Base-by-base conservation (phyloP, 2,329 filamentous ascomycete genomes). In the Alternaria alternata region DNA sequence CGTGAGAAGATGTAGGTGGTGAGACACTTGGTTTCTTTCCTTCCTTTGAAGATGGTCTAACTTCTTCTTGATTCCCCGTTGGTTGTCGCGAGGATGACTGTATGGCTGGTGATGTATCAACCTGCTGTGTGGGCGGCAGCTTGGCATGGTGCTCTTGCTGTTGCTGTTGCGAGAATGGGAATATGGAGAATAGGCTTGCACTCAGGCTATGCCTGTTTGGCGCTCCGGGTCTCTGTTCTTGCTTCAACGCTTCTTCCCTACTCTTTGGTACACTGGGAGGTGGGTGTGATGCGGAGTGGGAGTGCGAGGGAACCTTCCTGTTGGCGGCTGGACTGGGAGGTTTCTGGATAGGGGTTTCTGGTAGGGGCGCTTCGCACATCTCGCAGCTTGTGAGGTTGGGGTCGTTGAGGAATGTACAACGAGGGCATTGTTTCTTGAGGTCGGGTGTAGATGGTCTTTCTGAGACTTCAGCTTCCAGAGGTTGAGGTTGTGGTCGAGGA, bases 351-450 rank as follows among this genome's bases (percentile, higher is more conserved):
- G 71, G 70, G 0, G 62, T 30, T n/a, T 64, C 66, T 18, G 74
- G 73, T 0, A 78, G 62, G 3, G 69, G 52, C 12, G 68, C 72
- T 28, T 70, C 66, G 57, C 75, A 78, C 66, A 78, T 76, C 38
- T 78, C 75, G 51, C 75, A 78, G 4, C 56, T 56, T 16, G 64
- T 69, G 26, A 78, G 66, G 3, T 71, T 73, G 1, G 68, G 61
- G 18, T 77, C 70, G 51, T 78, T 78, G 16, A 78, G 59, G 57
- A 78, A 78, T 7, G 75, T 78, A 59, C 75, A 78, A 34, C 73
- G 70, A 1, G 66, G 66, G 36, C 75, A 77, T 53, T 76, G 75
- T 41, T 76, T 78, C 59, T 75, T 75, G 48, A 67, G 59, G 9
- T 68, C 64, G 32, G 72, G 72, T 28, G 73, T 66, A 4, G 70